Conservation (phyloP, 805 yeast genomes). For the Pachysolen tannophilus region DNA sequence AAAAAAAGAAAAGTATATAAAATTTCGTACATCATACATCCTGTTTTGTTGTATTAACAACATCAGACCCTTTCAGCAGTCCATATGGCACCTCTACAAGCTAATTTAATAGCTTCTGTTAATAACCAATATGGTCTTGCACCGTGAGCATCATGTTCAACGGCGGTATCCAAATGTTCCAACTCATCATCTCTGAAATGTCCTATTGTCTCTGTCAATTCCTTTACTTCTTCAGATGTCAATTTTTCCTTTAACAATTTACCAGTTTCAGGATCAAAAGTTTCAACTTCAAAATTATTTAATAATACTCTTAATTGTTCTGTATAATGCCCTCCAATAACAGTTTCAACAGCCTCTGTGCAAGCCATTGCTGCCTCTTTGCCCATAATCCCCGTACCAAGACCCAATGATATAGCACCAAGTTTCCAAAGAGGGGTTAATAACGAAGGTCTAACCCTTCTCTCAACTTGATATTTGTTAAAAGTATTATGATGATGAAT, state of each 20-base stretch:
- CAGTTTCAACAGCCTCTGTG: constrained; percentile 97
- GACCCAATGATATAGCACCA: constrained; percentile 85
- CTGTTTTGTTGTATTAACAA: too few relatives aligned
- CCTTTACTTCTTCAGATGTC: constrained; percentile 45
- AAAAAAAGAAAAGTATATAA: too few relatives aligned
- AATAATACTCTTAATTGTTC: constrained; percentile 73
- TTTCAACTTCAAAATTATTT: constrained; percentile 50
- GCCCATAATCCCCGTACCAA: constrained; percentile 76
- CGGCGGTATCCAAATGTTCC: constrained; percentile 92
- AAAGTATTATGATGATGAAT: constrained; percentile 84
- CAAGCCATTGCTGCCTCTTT: constrained; percentile 99
- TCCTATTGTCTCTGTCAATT: constrained; percentile 55
- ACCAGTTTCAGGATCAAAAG: constrained; percentile 22
- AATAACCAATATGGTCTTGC: constrained; percentile 89
- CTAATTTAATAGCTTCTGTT: constrained; percentile 77
- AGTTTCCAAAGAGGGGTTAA: constrained; percentile 89
- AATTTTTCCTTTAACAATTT: constrained; percentile 18
- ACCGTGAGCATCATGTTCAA: constrained; percentile 82
- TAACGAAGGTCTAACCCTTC: constrained; percentile 85
- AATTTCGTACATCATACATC: too few relatives aligned
- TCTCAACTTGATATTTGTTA: constrained; percentile 62
- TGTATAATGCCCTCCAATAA: constrained; percentile 93
- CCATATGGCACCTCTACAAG: constrained; percentile 86
- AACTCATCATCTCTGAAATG: constrained; percentile 89
- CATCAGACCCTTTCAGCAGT: constrained; percentile 77